phyloP scores from a whole-genome alignment of 129 eudicot genomes.

The Chrysanthemum seticuspe region DNA sequence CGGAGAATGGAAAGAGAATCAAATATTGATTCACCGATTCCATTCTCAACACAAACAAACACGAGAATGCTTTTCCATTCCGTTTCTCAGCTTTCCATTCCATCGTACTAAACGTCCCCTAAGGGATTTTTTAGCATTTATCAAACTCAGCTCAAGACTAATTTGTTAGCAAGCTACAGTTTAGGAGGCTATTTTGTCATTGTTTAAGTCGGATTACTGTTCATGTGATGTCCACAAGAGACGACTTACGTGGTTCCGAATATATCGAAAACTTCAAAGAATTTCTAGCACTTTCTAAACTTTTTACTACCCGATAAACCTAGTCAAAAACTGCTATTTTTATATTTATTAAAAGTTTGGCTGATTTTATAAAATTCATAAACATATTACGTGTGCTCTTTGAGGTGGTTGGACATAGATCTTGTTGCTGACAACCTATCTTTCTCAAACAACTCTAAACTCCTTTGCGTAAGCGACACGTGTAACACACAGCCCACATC shows the following conservation, averaged over 20 bases:
- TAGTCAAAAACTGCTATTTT: not conserved
- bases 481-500: not conserved
- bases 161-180: no score
- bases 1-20: no score
- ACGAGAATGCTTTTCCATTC: no score
- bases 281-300: slow-evolving; percentile 4
- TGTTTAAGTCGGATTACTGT: no score
- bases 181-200: no score
- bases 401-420: slow-evolving; percentile 6
- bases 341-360: not conserved
- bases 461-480: slow-evolving; percentile 2
- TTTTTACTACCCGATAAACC: not conserved
- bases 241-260: slow-evolving; percentile 7
- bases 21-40: no score
- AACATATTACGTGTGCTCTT: slow-evolving; percentile 16
- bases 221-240: not conserved
- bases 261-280: not conserved
- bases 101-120: no score
- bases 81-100: no score
- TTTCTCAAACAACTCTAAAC: not conserved
- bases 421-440: slow-evolving; percentile 15
- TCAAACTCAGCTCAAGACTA: no score
- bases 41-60: no score
- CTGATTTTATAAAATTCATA: not conserved
- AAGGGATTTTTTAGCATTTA: no score